phyloP scores from a whole-genome alignment of 2,329 filamentous ascomycete species.

The Fusarium sp. region DNA sequence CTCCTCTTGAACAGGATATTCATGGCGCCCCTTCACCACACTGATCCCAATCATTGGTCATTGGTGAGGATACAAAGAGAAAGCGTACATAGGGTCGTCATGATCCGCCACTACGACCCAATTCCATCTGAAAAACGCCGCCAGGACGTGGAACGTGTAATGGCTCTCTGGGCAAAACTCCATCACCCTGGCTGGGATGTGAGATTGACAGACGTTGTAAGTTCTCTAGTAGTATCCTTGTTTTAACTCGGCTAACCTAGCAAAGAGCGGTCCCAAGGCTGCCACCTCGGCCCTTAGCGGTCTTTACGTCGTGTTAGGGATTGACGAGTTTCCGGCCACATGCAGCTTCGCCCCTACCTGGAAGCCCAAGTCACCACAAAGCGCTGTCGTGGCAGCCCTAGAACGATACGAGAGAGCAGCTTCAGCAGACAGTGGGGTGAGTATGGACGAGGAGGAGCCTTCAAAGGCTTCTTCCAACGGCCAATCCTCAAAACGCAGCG shows the following conservation, averaged over 20 bases:
- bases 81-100: not conserved
- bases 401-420: not conserved
- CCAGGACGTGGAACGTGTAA: not conserved
- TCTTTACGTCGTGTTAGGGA: not conserved
- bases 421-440: not conserved
- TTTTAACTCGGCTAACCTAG: not conserved
- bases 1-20: not conserved
- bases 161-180: not conserved
- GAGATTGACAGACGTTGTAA: not conserved
- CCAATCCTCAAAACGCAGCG: not conserved
- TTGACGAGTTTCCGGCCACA: not conserved
- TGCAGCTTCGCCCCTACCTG: not conserved
- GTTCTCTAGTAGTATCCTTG: not conserved
- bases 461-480: not conserved
- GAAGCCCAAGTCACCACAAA: not conserved
- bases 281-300: not conserved
- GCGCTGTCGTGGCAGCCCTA: not conserved
- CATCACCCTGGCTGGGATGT: not conserved
- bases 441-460: not conserved
- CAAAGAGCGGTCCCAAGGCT: not conserved
- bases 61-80: not conserved
- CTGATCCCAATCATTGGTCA: not conserved
- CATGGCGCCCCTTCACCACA: not conserved
- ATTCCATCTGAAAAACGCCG: not conserved
- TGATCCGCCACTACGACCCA: conserved; percentile 7